Conservation (phyloP, 1,284 basidiomycete species). For the Rhodotorula sp. region DNA sequence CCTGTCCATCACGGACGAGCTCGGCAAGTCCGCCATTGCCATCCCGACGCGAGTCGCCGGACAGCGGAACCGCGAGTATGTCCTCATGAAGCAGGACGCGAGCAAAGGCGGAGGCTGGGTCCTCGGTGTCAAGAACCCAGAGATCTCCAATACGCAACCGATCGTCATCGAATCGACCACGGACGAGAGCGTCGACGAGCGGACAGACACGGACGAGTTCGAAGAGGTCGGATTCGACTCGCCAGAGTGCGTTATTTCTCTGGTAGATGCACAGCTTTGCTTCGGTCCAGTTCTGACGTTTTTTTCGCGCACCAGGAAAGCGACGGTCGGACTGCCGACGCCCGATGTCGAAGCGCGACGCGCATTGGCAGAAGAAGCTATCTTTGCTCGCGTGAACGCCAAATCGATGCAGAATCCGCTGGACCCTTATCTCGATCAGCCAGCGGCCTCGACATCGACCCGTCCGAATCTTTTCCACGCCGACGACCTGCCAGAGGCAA, state of each 20-base stretch:
- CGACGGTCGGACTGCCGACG: slow-evolving; percentile 12
- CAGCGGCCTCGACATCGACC: not conserved
- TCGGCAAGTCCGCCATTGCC: slow-evolving; percentile 80
- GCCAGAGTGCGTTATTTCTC: slow-evolving; percentile 4
- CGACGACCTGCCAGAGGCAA: not conserved
- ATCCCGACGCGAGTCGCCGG: slow-evolving; percentile 92
- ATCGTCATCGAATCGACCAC: slow-evolving; percentile 40
- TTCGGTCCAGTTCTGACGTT: no score
- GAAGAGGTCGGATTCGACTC: slow-evolving; percentile 32
- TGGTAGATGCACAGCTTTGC: not conserved
- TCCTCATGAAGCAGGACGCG: slow-evolving; percentile 81
- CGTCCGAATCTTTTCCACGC: not conserved
- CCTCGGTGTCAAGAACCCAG: slow-evolving; percentile 71
- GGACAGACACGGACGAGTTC: slow-evolving; percentile 40
- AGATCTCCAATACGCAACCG: slow-evolving; percentile 13
- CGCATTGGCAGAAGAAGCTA: slow-evolving; percentile 27
- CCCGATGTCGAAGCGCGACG: slow-evolving; percentile 30
- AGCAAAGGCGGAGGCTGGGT: slow-evolving; percentile 86
- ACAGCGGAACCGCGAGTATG: slow-evolving; percentile 88
- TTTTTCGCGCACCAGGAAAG: not conserved
- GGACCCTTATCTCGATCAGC: slow-evolving; percentile 35
- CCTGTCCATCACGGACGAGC: slow-evolving; percentile 86
- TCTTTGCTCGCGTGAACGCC: slow-evolving; percentile 22
- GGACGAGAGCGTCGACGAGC: slow-evolving; percentile 39
- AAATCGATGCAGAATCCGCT: not conserved